Evolutionary conservation across 225 moss, liverwort and hornwort genomes (phyloP), one percentile per base, ranked within the genome.

Genomic region (Polytrichum formosum): DNA sequence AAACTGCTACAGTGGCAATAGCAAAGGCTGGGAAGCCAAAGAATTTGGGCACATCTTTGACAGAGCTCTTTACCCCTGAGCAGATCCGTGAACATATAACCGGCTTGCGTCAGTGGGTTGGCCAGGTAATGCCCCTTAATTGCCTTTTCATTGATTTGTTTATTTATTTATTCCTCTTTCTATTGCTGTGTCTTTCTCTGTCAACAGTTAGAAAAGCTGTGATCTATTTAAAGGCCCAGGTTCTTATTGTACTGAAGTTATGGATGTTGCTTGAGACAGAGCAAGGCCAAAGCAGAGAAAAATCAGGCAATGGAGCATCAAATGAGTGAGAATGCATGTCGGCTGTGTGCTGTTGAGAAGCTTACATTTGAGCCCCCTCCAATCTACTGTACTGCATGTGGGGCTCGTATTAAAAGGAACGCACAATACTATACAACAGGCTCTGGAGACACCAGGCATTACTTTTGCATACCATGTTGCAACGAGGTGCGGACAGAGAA

Each of bases 231-330:
- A 16, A 46, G 46, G 46, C 4, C 46, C 46, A 46, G 13, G 4
- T 46, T 46, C 46, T 46, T 16, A 13, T 46, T 46, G 46, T 46
- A 16, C 46, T 46, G 46, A 46, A 46, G 46, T 46, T 46, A 46
- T 16, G 46, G 46, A 46, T 46, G 46, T 13, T 58, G 30, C 74
- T 67, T 46, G 6, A 64, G 73, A 5, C 91, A 97, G 97, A 94
- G 92, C 81, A 97, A 94, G 79, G 97, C 97, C 28, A 97, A 97
- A 81, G 97, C 91, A 70, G 97, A 97, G 73, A 97, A 97, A 72
- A 97, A 97, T 80, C 93, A 94, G 78, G 97, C 97, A 28, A 94
- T 97, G 97, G 97, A 97, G 81, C 91, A 97, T 73, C 90, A 92
- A 84, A 97, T 94, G 94, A 94, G 88, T 75, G 97, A 97, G 30